These are phyloP conservation scores for Vicia faba DNA, from an alignment of 306 rosid species.

Conservation along the genomic window DNA sequence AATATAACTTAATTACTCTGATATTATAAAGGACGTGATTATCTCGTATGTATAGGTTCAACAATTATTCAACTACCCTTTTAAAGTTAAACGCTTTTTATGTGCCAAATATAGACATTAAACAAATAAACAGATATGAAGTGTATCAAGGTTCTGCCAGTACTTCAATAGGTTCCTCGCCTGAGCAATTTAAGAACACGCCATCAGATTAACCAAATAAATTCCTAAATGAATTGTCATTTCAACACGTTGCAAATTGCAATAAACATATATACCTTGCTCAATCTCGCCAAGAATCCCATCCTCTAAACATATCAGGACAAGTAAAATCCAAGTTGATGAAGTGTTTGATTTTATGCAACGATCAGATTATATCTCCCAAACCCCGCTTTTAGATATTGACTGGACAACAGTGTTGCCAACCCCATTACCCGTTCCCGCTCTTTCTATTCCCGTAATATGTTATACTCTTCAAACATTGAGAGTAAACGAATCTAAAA, in stretches of 20 bases:
- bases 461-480: constrained; percentile 85
- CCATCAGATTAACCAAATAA: constrained; percentile 23
- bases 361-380: constrained; percentile 93
- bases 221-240: constrained; percentile 11
- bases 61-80: no score
- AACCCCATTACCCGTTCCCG: constrained; percentile 94
- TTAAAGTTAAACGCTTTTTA: no score
- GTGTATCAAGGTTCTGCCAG: constrained; percentile 93
- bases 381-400: constrained; percentile 86
- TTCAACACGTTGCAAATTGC: constrained; percentile 26
- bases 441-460: constrained; percentile 80
- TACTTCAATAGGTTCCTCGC: constrained; percentile 75
- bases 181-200: constrained; percentile 41
- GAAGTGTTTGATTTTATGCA: constrained; percentile 64
- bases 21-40: no score
- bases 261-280: constrained; percentile 60
- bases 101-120: no score
- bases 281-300: constrained; percentile 79
- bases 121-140: no score
- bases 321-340: constrained; percentile 71
- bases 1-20: no score
- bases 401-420: constrained; percentile 44
- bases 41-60: no score
- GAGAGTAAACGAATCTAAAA: constrained; percentile 73
- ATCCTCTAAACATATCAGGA: constrained; percentile 90